Percentiles rank a stretch among this genome's conserved stretches.
Conservation (phyloP, 768 basidiomycete species). For the Rhodotorula diobovata region DNA sequence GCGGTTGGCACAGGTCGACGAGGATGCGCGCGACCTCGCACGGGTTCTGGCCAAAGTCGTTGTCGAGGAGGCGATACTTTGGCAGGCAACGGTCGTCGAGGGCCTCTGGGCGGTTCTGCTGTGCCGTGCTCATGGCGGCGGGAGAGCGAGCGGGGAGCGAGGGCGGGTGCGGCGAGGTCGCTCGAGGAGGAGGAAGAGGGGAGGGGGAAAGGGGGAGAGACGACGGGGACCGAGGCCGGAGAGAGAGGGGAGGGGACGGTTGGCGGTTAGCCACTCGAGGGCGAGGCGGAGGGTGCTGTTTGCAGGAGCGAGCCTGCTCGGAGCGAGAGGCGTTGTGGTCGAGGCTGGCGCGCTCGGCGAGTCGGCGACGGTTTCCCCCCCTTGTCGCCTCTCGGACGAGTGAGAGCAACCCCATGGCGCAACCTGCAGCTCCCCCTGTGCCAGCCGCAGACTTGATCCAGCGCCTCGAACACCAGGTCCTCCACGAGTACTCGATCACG, state of each 20-base stretch:
- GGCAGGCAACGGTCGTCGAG: conserved; percentile 10
- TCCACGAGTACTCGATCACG: conserved; percentile 24
- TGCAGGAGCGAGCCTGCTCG: no score
- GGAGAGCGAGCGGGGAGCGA: no score
- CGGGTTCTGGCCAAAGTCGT: conserved; percentile 45
- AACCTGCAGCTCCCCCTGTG: not conserved
- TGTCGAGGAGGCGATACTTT: conserved; percentile 38
- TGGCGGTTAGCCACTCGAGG: no score
- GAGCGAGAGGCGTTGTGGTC: no score
- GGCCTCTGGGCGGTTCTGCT: not conserved
- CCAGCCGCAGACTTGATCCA: not conserved
- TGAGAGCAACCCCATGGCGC: not conserved
- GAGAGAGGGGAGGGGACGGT: no score
- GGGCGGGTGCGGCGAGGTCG: not conserved
- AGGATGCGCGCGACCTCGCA: conserved; percentile 43
- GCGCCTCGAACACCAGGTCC: conserved; percentile 26
- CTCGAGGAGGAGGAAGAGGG: not conserved
- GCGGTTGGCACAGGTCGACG: not conserved
- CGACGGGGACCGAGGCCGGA: no score
- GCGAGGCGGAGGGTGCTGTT: no score
- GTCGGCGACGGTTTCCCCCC: no score
- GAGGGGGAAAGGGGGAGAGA: not conserved
- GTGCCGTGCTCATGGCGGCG: not conserved
- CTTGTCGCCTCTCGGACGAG: not conserved
- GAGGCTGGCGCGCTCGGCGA: no score